phyloP scores from a whole-genome alignment of 768 basidiomycete genomes.

The Tulasnella sp. region DNA sequence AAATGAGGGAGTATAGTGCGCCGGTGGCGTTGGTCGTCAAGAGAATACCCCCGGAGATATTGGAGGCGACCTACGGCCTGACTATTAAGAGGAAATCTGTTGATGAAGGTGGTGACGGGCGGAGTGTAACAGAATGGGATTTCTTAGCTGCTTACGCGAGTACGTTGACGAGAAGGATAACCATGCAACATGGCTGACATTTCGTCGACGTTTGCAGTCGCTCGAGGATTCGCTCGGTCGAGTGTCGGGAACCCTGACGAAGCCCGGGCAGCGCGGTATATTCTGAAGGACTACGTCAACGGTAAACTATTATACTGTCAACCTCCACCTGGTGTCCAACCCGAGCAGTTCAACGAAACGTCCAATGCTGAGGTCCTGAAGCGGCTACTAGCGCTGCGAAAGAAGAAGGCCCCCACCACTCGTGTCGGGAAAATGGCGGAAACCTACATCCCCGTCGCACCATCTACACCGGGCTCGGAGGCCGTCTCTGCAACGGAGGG shows the following conservation, averaged over 20 bases:
- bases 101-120: constrained; percentile 86
- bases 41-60: constrained; percentile 75
- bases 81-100: constrained; percentile 61
- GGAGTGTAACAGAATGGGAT: constrained; percentile 66
- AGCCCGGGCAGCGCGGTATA: constrained; percentile 85
- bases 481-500: constrained; percentile 41
- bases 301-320: constrained; percentile 91
- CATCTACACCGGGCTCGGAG: constrained; percentile 33
- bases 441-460: constrained; percentile 61
- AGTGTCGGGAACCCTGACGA: constrained; percentile 98
- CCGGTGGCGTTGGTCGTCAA: constrained; percentile 77
- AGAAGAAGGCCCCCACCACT: constrained; percentile 87
- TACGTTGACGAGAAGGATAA: constrained; percentile 50
- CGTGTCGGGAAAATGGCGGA: constrained; percentile 83
- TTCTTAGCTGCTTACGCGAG: constrained; percentile 90
- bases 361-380: constrained; percentile 64
- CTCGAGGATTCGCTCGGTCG: constrained; percentile 86
- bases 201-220: constrained; percentile 61
- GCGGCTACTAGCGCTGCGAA: constrained; percentile 59
- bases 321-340: constrained; percentile 65
- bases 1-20: constrained; percentile 90
- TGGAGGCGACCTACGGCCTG: constrained; percentile 92
- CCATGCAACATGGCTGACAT: constrained; percentile 23
- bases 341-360: constrained; percentile 72
- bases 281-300: constrained; percentile 97